Evolutionary conservation across 345 rosid species (phyloP).

Genomic region (Pelargonium nanum): DNA sequence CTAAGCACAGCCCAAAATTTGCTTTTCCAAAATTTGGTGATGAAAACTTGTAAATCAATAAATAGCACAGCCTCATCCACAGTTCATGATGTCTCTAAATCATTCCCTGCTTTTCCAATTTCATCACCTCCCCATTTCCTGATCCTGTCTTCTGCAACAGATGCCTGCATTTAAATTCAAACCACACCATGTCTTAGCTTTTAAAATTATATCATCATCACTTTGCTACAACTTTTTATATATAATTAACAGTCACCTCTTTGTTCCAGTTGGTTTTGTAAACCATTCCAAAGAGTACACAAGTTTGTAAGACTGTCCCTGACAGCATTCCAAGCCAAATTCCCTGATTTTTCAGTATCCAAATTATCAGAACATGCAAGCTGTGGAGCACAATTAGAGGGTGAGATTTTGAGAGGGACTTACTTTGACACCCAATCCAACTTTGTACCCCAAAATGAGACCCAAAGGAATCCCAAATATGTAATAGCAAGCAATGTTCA

Average conservation of each 20-base stretch:
- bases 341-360: slow-evolving; percentile 28
- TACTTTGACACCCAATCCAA: slow-evolving; percentile 42
- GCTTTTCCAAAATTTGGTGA: no score
- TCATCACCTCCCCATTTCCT: slow-evolving; percentile 53
- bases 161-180: slow-evolving; percentile 37
- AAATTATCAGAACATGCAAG: no score
- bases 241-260: slow-evolving; percentile 28
- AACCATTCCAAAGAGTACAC: slow-evolving; percentile 42
- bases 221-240: background rate
- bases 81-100: slow-evolving; percentile 3
- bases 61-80: no score
- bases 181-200: no score
- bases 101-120: background rate
- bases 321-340: slow-evolving; percentile 68
- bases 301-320: slow-evolving; percentile 53
- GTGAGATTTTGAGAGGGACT: background rate
- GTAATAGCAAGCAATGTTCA: slow-evolving; percentile 58
- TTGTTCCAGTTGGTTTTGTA: slow-evolving; percentile 57
- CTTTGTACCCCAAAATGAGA: slow-evolving; percentile 42
- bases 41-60: no score
- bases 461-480: slow-evolving; percentile 50
- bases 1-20: no score
- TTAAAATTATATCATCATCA: background rate
- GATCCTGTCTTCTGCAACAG: slow-evolving; percentile 52
- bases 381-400: no score